Percentiles rank a stretch among this genome's conserved stretches.
These are phyloP conservation scores for Apophysomyces variabilis DNA, from an alignment of 371 early-diverging fungal species.

Conservation along the genomic window DNA sequence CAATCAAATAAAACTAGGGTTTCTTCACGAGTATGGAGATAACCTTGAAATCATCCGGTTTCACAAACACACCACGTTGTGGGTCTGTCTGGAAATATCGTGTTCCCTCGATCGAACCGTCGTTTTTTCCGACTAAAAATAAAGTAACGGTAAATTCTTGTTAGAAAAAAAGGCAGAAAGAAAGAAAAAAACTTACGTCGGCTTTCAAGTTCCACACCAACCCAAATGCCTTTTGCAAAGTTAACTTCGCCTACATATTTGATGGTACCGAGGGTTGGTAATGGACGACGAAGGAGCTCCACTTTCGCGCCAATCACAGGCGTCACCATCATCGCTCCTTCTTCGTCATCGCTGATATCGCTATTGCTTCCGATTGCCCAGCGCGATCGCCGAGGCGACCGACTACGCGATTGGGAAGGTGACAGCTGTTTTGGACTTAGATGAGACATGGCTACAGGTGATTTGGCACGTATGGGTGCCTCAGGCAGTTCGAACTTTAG, in stretches of 20 bases:
- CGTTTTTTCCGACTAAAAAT: constrained; percentile 44
- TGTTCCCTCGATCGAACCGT: constrained; percentile 39
- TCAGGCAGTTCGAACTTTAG: constrained; percentile 30
- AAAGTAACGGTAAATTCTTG: no score
- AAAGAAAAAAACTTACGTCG: constrained; percentile 27
- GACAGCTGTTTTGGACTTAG: constrained; percentile 2
- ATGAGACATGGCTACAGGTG: constrained; percentile 12
- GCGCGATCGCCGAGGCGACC: constrained; percentile 15
- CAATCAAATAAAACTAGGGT: neutral
- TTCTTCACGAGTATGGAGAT: neutral
- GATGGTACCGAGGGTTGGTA: constrained; percentile 37
- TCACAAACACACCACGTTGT: constrained; percentile 47
- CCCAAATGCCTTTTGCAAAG: constrained; percentile 38
- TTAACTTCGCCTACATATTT: constrained; percentile 37
- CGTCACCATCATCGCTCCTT: neutral
- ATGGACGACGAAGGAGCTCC: constrained; percentile 32
- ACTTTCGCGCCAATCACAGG: constrained; percentile 34
- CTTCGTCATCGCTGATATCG: constrained; percentile 21
- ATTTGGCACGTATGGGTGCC: constrained; percentile 25
- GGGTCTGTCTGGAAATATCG: constrained; percentile 49
- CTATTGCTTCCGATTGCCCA: constrained; percentile 15
- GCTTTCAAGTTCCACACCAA: constrained; percentile 45
- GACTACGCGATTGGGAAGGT: neutral
- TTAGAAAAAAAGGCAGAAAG: neutral
- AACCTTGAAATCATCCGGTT: constrained; percentile 38